Evolutionary conservation across 495 filamentous ascomycete genomes (phyloP), one percentile per base, ranked within the genome.

Genomic region (Aspergillus olivimuriae): DNA sequence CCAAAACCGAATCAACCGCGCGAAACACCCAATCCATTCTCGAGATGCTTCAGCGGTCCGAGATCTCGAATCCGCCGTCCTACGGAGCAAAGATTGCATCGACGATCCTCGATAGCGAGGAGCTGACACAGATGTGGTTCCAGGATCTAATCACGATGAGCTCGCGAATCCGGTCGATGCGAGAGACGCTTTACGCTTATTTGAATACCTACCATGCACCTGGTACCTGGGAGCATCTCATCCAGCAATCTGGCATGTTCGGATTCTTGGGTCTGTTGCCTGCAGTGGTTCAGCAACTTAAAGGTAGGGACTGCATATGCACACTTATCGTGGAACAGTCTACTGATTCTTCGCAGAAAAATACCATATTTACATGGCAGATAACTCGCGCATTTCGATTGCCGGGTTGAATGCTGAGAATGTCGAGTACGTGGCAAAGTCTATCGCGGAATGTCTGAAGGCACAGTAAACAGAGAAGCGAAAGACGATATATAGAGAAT

Each of bases 161-260:
- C 46, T 31, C 44, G 22, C 53, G 65, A 1, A 65, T 71, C 26
- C 55, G 50, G 15, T 46, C 50, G 1, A 68, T 69, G 66, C 56
- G 67, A 35, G 36, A 39, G 16, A 50, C 22, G 5, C 37, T 72
- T 4, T 56, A 56, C 26, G 49, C 62, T 1, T 43, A 47, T 16
- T 40, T 69, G 2, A 10, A 36, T 12, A 1, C 24, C 9, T 7
- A 16, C 57, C 55, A 46, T 6, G 57, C 63, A 3, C 57, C 61
- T 12, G 64, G 69, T 6, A 48, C 52, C 3, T 70, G 68, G 61
- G 53, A 62, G 8, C 61, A 65, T 39, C 43, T 70, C 15, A 50
- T 61, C 15, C 46, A 44, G 10, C 62, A 65, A 40, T 65, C 60
- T 2, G 68, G 66, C 8, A 72, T 72, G 65, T 70, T 70, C 50